A percentile compares a stretch with the other conserved stretches of the same genome.
Evolutionary conservation across 2,329 filamentous ascomycete genomes (phyloP).

Genomic region (Colletotrichum karsti): DNA sequence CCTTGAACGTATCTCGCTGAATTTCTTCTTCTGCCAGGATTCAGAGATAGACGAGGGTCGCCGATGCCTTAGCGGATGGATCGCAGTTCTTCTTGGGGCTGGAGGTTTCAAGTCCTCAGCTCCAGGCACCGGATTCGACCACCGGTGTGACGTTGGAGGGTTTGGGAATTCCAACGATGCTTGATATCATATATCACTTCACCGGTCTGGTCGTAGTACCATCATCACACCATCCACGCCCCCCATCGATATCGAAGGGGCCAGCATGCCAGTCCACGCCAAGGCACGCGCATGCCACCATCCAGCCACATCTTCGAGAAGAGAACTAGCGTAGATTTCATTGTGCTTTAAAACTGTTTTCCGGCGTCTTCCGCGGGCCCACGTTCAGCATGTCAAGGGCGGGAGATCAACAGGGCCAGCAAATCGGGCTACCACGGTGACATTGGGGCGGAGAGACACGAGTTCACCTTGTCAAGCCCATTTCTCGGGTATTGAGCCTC

Average conservation of each 20-base stretch:
- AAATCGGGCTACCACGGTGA: background rate
- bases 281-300: background rate
- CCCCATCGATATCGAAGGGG: background rate
- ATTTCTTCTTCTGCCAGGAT: too few relatives aligned
- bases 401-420: background rate
- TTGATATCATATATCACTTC: background rate
- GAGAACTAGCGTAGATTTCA: background rate
- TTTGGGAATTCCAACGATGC: background rate
- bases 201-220: background rate
- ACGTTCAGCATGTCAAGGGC: background rate
- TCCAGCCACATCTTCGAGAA: constrained; percentile 21
- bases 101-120: too few relatives aligned
- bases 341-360: background rate
- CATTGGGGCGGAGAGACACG: background rate
- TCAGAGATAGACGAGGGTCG: too few relatives aligned
- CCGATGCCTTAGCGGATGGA: too few relatives aligned
- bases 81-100: too few relatives aligned
- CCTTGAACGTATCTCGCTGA: too few relatives aligned
- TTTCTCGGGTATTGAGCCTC: constrained; percentile 9
- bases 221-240: background rate
- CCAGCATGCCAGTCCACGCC: background rate
- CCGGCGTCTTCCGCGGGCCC: background rate
- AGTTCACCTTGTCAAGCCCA: background rate
- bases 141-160: background rate
- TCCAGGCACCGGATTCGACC: too few relatives aligned